These are phyloP conservation scores for Starmerella powellii DNA, from an alignment of 805 yeast species.

Conservation along the genomic window DNA sequence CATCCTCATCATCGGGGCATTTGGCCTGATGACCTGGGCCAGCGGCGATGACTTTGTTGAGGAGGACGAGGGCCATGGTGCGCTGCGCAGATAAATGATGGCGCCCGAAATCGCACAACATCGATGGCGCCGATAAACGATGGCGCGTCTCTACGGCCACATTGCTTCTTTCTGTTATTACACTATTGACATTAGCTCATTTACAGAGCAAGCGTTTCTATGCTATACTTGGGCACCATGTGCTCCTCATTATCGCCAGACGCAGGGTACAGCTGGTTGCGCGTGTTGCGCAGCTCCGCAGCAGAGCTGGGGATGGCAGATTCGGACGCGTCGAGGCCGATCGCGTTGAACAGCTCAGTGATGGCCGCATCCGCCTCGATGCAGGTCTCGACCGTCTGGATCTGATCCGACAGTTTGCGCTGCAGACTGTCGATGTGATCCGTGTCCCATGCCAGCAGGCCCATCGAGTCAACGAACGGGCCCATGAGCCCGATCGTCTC, in stretches of 20 bases:
- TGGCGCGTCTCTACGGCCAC: too few relatives aligned
- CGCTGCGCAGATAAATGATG: too few relatives aligned
- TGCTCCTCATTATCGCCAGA: conserved; percentile 10
- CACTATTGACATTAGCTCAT: background rate
- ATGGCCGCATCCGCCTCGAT: conserved; percentile 21
- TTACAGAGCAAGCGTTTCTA: conserved; percentile 26
- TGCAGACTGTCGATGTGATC: conserved; percentile 39
- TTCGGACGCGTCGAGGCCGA: conserved; percentile 19
- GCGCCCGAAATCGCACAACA: too few relatives aligned
- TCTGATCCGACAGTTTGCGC: conserved; percentile 36
- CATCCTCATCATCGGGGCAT: conserved; percentile 54
- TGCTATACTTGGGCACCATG: conserved; percentile 26
- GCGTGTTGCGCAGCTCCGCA: conserved; percentile 20
- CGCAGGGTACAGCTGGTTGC: background rate
- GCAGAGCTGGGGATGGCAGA: background rate
- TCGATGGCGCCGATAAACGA: too few relatives aligned
- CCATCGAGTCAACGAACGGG: conserved; percentile 59
- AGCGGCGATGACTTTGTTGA: conserved; percentile 30
- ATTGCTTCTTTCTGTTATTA: conserved; percentile 26
- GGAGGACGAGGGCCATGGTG: conserved; percentile 22
- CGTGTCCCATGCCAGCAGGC: conserved; percentile 52
- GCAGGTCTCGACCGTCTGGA: conserved; percentile 30
- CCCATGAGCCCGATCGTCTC: conserved; percentile 52
- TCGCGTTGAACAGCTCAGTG: conserved; percentile 23
- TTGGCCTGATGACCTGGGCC: conserved; percentile 37